Evolutionary conservation across 805 yeast genomes (phyloP).

Genomic region (Nematodospora valgi): DNA sequence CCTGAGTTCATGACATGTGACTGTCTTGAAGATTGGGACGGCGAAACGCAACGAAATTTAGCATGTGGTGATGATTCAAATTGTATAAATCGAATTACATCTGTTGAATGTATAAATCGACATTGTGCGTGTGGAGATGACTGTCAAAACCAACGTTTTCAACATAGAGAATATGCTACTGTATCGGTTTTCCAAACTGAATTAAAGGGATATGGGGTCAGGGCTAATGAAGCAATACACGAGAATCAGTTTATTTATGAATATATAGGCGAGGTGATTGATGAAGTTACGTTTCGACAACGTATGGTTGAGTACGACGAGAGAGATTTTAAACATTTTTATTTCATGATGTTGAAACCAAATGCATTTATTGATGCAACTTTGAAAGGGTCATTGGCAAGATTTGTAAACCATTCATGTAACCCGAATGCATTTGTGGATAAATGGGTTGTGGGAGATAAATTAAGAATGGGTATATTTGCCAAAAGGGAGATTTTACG

Average conservation of each 20-base stretch:
- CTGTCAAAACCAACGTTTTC: conserved; percentile 89
- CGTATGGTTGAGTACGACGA: conserved; percentile 74
- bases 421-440: conserved; percentile 93
- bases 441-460: conserved; percentile 94
- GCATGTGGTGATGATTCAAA: conserved; percentile 87
- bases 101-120: conserved; percentile 82
- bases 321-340: conserved; percentile 72
- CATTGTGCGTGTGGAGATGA: conserved; percentile 67
- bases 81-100: conserved; percentile 89
- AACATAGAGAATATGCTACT: conserved; percentile 64
- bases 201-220: conserved; percentile 83
- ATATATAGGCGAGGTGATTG: conserved; percentile 91
- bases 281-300: conserved; percentile 67
- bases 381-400: conserved; percentile 77
- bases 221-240: conserved; percentile 59
- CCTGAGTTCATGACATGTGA: conserved; percentile 85
- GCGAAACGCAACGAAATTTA: conserved; percentile 33
- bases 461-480: conserved; percentile 91
- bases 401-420: conserved; percentile 95
- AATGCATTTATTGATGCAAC: conserved; percentile 96
- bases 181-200: conserved; percentile 84
- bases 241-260: conserved; percentile 80
- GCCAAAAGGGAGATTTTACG: conserved; percentile 65
- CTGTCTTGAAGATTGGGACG: conserved; percentile 56
- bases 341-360: conserved; percentile 93